Base-by-base conservation (phyloP, 2,329 filamentous ascomycete species). In the Hymenotorrendiella dingleyae region DNA sequence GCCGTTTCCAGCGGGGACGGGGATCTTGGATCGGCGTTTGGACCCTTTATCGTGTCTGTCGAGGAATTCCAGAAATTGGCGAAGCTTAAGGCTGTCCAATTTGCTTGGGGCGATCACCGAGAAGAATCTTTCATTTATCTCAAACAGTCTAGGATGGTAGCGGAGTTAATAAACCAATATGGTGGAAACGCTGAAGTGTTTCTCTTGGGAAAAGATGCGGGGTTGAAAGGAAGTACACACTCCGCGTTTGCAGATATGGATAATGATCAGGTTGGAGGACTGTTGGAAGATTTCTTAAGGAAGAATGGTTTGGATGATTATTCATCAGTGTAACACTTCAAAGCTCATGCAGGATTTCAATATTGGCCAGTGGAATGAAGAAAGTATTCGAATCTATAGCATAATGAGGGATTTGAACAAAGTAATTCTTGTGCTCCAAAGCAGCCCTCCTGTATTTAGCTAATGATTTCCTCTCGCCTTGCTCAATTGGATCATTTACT, bases 101-200 rank as follows among this genome's bases (percentile, higher is more conserved):
- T 50, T 35, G 39, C 47, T 6, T 47, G 47, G 47, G 47, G 47
- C 2, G 47, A 50, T 29, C 45, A 50, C 22, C 17, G 43, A 12
- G 17, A 22, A 6, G 29, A 41, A 16, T 26, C 27, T 1, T 37
- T 14, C 14, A 11, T 12, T 12, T 37, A 35, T 27, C 21, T 47
- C 10, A 17, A 28, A 33, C 29, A 40, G 21, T 42, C 36, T 9
- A 26, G 32, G 12, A 16, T 16, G 10, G 42, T 27, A 7, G 47
- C 47, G 17, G 28, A 40, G 28, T 17, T 47, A 12, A 50, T 50
- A 10, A 50, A 50, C 36, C 9, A 40, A 23, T 43, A 43, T 22
- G 45, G 47, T 5, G 45, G 47, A 1, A 47, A 47, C 36, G 45
- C 47, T 14, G 32, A 42, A 14, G 47, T 50, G 1, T 14, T 50